phyloP scores from a whole-genome alignment of 208 protist genomes.

The Dictyostelium gargantuum region DNA sequence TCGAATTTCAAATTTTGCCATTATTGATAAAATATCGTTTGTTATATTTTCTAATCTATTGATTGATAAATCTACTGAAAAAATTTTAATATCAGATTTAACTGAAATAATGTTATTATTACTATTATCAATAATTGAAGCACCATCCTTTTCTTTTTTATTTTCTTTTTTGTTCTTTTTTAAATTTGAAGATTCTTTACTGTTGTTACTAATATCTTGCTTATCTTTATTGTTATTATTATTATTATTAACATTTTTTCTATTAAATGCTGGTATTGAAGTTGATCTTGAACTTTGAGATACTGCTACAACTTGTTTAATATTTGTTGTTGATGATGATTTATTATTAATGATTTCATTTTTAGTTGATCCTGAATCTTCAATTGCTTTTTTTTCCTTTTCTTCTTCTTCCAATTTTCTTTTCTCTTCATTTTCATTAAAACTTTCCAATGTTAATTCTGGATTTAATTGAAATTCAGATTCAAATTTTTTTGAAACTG shows the following conservation, averaged over 20 bases:
- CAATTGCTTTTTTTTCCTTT: background rate
- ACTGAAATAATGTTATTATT: background rate
- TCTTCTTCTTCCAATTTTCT: background rate
- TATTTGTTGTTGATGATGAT: background rate
- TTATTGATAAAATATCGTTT: background rate
- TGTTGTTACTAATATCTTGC: background rate
- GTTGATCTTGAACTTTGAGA: background rate
- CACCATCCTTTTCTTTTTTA: background rate
- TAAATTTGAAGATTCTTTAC: background rate
- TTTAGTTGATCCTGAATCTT: background rate
- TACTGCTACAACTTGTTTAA: background rate
- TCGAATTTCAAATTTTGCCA: background rate
- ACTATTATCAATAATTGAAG: background rate
- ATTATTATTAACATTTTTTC: background rate
- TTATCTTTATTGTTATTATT: background rate
- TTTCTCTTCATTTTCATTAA: background rate
- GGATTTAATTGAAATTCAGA: slow-evolving; percentile 17
- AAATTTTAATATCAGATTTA: background rate
- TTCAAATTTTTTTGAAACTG: background rate
- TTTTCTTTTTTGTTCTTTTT: too few relatives aligned
- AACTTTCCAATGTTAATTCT: background rate
- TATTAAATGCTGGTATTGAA: background rate
- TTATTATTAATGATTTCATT: background rate
- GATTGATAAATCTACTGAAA: slow-evolving; percentile 20
- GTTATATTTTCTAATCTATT: slow-evolving; percentile 41